These are phyloP conservation scores for Sphagnum tenellum DNA, from an alignment of 225 moss, liverwort and hornwort species.

Conservation along the genomic window DNA sequence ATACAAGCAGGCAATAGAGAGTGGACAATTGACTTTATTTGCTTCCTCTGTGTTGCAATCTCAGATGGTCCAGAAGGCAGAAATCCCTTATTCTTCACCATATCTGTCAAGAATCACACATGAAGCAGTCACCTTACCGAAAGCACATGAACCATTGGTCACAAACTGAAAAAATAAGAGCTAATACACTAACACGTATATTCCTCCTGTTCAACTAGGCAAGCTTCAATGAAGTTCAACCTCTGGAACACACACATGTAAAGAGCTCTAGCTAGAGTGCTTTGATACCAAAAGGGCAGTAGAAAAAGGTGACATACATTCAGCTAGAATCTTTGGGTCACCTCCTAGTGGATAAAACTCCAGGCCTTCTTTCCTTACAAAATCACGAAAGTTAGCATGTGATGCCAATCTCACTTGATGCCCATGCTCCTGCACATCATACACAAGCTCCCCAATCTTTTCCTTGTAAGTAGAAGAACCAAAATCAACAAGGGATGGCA, in stretches of 20 bases:
- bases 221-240: no score
- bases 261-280: no score
- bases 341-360: constrained; percentile 63
- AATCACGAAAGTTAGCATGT: constrained; percentile 49
- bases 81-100: constrained; percentile 71
- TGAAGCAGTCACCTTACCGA: no score
- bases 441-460: no score
- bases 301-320: constrained; percentile 28
- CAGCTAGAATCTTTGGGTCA: constrained; percentile 61
- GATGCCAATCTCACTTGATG: constrained; percentile 61
- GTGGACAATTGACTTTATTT: constrained; percentile 56
- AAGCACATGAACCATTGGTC: no score
- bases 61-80: constrained; percentile 55
- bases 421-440: constrained; percentile 44
- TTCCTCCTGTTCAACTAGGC: no score
- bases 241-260: no score
- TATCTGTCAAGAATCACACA: constrained; percentile 19
- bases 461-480: no score
- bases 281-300: no score
- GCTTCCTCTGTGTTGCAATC: constrained; percentile 46
- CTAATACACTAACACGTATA: no score
- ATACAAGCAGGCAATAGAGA: constrained; percentile 54
- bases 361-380: constrained; percentile 52
- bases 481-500: no score
- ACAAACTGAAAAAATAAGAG: no score